A percentile compares a stretch with the other conserved stretches of the same genome.
phyloP scores from a whole-genome alignment of 768 basidiomycete species.

The Botryobasidium botryosum region DNA sequence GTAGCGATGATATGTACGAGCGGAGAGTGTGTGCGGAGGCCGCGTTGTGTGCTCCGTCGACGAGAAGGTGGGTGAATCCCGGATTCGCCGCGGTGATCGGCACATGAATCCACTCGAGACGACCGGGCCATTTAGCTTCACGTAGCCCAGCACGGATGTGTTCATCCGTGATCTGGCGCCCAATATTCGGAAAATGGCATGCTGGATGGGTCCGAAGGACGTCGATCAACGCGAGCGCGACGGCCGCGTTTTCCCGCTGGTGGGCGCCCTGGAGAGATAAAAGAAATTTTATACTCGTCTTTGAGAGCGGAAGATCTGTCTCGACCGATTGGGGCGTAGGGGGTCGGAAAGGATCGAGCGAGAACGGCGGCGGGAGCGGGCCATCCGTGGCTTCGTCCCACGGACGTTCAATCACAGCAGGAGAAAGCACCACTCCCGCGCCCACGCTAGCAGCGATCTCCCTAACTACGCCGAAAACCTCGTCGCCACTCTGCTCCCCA shows the following conservation, averaged over 20 bases:
- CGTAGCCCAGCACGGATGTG: constrained; percentile 41
- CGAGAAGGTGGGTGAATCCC: constrained; percentile 31
- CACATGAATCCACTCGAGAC: constrained; percentile 47
- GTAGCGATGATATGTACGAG: constrained; percentile 37
- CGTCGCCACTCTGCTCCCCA: constrained; percentile 39
- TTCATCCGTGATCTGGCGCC: constrained; percentile 29
- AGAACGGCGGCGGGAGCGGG: no score
- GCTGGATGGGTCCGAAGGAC: constrained; percentile 30
- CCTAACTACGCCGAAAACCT: constrained; percentile 24
- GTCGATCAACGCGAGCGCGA: constrained; percentile 46
- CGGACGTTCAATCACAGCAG: constrained; percentile 18
- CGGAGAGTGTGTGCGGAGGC: constrained; percentile 56
- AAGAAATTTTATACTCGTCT: no score
- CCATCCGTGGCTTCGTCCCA: background rate
- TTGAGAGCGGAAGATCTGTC: no score
- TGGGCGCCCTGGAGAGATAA: constrained; percentile 66
- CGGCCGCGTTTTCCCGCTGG: constrained; percentile 70
- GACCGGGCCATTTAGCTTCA: constrained; percentile 57
- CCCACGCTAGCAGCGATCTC: constrained; percentile 27
- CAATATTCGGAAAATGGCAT: constrained; percentile 15
- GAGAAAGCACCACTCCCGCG: constrained; percentile 27
- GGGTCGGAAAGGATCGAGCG: background rate
- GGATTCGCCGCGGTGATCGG: constrained; percentile 22
- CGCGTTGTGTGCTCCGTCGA: constrained; percentile 89
- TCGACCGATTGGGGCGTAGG: constrained; percentile 19